Conservation (phyloP, 2,329 filamentous ascomycete genomes). For the Fusarium pseudocircinatum region DNA sequence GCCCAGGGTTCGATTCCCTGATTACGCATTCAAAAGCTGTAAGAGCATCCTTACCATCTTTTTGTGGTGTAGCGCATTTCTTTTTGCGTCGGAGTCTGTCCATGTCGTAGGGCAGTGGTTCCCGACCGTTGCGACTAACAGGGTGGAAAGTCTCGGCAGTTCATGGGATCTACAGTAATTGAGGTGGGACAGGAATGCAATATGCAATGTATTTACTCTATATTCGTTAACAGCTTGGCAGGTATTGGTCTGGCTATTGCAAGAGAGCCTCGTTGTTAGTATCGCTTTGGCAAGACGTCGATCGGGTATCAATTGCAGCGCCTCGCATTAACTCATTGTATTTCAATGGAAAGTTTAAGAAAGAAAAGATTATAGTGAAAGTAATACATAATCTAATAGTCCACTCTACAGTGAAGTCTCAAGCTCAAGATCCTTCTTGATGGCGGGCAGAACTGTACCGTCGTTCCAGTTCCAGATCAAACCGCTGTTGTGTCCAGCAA, state of each 20-base stretch:
- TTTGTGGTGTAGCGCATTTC: neutral
- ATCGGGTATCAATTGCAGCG: neutral
- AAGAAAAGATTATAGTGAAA: neutral
- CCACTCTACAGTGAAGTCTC: neutral
- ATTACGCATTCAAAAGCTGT: neutral
- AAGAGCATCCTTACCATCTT: neutral
- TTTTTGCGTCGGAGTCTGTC: neutral
- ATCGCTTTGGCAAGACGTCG: neutral
- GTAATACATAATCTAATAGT: neutral
- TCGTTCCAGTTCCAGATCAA: constrained; percentile 37
- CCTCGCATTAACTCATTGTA: neutral
- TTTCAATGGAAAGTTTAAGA: neutral
- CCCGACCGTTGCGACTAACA: neutral
- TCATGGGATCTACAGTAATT: neutral
- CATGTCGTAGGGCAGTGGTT: fast-evolving
- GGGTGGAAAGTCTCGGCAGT: neutral
- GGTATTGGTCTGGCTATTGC: neutral
- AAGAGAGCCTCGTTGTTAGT: neutral
- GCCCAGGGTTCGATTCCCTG: constrained; percentile 23
- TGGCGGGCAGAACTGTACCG: constrained; percentile 14
- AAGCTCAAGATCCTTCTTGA: constrained; percentile 31
- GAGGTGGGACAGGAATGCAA: fast-evolving
- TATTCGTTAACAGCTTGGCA: neutral
- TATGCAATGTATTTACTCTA: fast-evolving
- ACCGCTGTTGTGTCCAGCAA: constrained; percentile 35